phyloP scores from a whole-genome alignment of 2,329 filamentous ascomycete genomes.

The Scortechinia acanthostroma region DNA sequence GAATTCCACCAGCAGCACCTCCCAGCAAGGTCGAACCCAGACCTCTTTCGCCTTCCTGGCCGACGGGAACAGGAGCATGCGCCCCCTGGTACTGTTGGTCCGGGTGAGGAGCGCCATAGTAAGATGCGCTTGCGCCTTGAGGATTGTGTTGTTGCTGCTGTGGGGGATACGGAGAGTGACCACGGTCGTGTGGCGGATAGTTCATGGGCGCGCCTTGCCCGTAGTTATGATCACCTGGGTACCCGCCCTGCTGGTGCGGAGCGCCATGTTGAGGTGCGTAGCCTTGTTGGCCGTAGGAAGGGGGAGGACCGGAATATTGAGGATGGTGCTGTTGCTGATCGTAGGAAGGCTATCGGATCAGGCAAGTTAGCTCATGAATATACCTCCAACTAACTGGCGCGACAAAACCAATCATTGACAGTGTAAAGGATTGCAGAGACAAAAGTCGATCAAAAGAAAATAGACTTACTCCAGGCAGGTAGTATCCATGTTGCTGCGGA shows the following conservation, averaged over 20 bases:
- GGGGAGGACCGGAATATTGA: not conserved
- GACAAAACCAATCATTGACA: too few species aligned
- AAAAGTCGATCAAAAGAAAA: not conserved
- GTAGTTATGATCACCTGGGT: not conserved
- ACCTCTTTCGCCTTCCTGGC: constrained; percentile 38
- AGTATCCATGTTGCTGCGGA: not conserved
- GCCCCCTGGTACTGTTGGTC: not conserved
- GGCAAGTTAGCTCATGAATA: too few species aligned
- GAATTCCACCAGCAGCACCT: constrained; percentile 40
- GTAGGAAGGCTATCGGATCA: not conserved
- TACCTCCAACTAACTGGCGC: too few species aligned
- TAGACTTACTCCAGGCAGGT: not conserved
- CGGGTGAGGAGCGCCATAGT: not conserved
- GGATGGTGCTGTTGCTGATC: not conserved
- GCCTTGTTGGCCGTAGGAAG: not conserved
- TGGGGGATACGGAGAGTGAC: not conserved
- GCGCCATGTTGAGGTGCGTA: not conserved
- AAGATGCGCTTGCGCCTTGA: not conserved
- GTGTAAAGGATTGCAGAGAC: too few species aligned
- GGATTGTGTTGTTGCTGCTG: not conserved
- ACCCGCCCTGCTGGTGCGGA: too few species aligned
- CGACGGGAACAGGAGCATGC: not conserved
- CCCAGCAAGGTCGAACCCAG: constrained; percentile 44
- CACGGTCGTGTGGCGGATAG: not conserved
- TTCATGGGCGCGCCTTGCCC: not conserved